These are phyloP conservation scores for Clonostachys sp. DNA, from an alignment of 2,329 filamentous ascomycete genomes.

Conservation along the genomic window DNA sequence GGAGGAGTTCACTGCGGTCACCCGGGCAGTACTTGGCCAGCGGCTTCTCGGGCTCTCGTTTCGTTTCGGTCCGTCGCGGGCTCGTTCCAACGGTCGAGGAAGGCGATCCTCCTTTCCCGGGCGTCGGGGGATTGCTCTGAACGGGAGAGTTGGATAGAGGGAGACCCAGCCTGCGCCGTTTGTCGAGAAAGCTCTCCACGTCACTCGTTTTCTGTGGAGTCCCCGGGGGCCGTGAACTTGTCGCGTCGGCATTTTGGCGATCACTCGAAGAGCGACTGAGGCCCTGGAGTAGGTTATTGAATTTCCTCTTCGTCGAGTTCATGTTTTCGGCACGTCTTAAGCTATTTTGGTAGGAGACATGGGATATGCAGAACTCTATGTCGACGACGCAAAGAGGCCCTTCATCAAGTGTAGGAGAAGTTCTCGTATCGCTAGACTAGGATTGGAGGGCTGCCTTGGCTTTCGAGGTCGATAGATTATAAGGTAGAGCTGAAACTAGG, in stretches of 20 bases:
- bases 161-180: constrained; percentile 47
- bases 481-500: too few species aligned
- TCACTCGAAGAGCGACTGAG: constrained; percentile 34
- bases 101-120: neutral
- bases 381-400: neutral
- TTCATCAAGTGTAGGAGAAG: too few species aligned
- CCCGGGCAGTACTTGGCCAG: constrained; percentile 75
- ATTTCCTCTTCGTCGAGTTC: constrained; percentile 80
- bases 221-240: neutral
- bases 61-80: constrained; percentile 13
- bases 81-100: constrained; percentile 10
- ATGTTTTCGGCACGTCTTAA: constrained; percentile 31
- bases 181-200: constrained; percentile 39
- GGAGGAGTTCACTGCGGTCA: constrained; percentile 78
- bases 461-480: too few species aligned
- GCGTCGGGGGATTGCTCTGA: neutral
- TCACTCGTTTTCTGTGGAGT: constrained; percentile 7
- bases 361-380: neutral
- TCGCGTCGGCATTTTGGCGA: constrained; percentile 29
- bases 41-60: constrained; percentile 14
- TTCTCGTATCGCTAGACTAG: too few species aligned
- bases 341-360: neutral
- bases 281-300: constrained; percentile 69
- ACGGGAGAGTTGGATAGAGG: constrained; percentile 1
- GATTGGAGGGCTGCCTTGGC: too few species aligned